Base-by-base conservation (phyloP, 2,329 filamentous ascomycete species). In the Acrodontium crateriforme region DNA sequence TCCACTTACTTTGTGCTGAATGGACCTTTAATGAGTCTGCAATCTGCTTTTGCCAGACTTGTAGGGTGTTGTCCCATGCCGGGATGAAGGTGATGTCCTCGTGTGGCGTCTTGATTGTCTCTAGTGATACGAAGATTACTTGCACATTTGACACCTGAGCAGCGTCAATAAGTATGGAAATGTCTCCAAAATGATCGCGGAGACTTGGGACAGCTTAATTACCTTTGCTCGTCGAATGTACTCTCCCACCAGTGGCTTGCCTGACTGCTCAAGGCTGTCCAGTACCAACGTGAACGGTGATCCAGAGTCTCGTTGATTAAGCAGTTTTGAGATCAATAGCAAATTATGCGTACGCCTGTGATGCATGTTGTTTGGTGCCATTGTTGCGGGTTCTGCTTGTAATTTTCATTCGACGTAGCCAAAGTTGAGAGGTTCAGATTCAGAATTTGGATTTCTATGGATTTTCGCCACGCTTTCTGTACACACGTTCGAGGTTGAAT, bases 241-340 rank as follows among this genome's bases (percentile, higher is more conserved):
- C 53, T 93, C 84, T 11, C 62, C 58, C 2, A 87, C 39, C 3
- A 93, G 57, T 1, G 75, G 74, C 16, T 63, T 65, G 5, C 74
- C 80, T 15, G 75, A 73, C 56, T 93, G 84, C 56, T 92, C 83
- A 16, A 94, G 63, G 18, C 68, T 81, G 54, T 95, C 87, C 31
- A 93, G 64, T 3, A 94, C 57, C 15, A 95, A 62, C 0, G 85
- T 94, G 46, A 95, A 73, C 3, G 87, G 87, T 26, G 83, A 92
- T 12, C 10, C 13, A 31, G 72, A 74, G 53, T 89, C 79, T 37
- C 82, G 70, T 31, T 82, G 62, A 47, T 75, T 81, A 38, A 93
- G 64, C 2, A 93, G 62, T 48, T 83, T 85, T 38, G 84, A 80
- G 30, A 93, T 74, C 2, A 92, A 63, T 3, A 92, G 69, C 13